Evolutionary conservation across 176 grass and related monocot genomes (phyloP), one percentile per base, ranked within the genome.

Genomic region (Chrysopogon serrulatus): DNA sequence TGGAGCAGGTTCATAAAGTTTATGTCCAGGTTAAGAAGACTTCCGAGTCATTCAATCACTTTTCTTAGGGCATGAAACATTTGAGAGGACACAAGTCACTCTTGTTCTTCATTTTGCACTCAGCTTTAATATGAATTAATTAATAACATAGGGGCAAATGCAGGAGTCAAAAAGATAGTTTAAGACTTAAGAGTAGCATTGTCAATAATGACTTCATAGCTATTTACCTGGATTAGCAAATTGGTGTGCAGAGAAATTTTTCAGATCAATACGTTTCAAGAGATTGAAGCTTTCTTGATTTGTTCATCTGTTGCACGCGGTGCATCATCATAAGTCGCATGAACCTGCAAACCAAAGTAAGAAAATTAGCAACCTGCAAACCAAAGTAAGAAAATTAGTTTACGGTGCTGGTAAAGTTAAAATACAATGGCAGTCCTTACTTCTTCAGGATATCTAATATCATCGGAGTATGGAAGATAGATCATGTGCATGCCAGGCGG

Each of bases 401-500:
- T 61, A 43, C 39, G 7, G 15, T 36, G 59, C 67, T 43, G 39
- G 26, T 37, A 60, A 74, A 86, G 57, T 73, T 35, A 17, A 90
- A 79, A 75, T 69, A 48, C 33, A 68, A 31, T 56, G 34, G 6
- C 77, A 76, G 41, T 73, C 5, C 85, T 82, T 92, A 80, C 93
- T 93, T 98, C 91, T 90, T 98, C 96, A 83, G 85, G 87, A 74
- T 87, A 66, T 86, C 96, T 95, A 74, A 98, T 91, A 87, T 95
- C 96, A 85, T 95, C 91, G 0, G 91, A 98, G 79, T 98, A 98
- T 73, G 96, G 96, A 89, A 98, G 87, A 92, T 92, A 90, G 68
- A 98, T 92, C 91, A 98, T 93, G 76, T 98, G 89, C 89, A 98
- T 92, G 89, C 96, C 96, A 79, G 96, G 91, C 4, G 96, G 89